Percentiles rank a stretch among this genome's conserved stretches.
phyloP scores from a whole-genome alignment of 495 filamentous ascomycete genomes.

The Penicillium atrosanguineum region DNA sequence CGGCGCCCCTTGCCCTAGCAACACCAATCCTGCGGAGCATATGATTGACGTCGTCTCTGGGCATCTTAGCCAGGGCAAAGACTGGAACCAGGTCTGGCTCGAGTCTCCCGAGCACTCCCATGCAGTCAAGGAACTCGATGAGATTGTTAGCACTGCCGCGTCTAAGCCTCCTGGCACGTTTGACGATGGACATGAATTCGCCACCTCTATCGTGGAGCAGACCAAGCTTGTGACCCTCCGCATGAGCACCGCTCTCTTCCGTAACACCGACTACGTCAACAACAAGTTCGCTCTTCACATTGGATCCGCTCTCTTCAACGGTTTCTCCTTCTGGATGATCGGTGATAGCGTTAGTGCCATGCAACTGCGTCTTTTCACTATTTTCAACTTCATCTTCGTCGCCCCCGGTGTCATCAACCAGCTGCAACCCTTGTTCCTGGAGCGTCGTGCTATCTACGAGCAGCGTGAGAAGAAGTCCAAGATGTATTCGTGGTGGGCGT shows the following conservation, averaged over 20 bases:
- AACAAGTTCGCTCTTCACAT: conserved; percentile 53
- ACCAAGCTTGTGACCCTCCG: conserved; percentile 54
- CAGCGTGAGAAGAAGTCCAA: conserved; percentile 50
- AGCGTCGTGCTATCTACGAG: conserved; percentile 52
- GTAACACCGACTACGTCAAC: conserved; percentile 61
- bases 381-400: conserved; percentile 52
- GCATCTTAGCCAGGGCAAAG: conserved; percentile 34
- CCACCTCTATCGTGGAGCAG: conserved; percentile 55
- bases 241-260: conserved; percentile 57
- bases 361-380: conserved; percentile 35
- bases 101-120: conserved; percentile 49
- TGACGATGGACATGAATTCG: conserved; percentile 50
- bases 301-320: conserved; percentile 32
- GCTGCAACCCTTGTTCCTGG: conserved; percentile 52
- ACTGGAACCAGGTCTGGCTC: conserved; percentile 66
- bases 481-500: conserved; percentile 55
- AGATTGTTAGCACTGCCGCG: conserved; percentile 44
- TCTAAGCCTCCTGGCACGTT: conserved; percentile 27
- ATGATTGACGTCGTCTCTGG: conserved; percentile 79
- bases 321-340: conserved; percentile 41
- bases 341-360: conserved; percentile 25
- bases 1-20: conserved; percentile 67
- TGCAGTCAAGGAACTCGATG: conserved; percentile 53
- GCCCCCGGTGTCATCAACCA: conserved; percentile 49
- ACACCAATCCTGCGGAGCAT: conserved; percentile 83